Evolutionary conservation across 208 protist species (phyloP), one percentile per base, ranked within the genome.

Genomic region (Trypanosoma lewisi): DNA sequence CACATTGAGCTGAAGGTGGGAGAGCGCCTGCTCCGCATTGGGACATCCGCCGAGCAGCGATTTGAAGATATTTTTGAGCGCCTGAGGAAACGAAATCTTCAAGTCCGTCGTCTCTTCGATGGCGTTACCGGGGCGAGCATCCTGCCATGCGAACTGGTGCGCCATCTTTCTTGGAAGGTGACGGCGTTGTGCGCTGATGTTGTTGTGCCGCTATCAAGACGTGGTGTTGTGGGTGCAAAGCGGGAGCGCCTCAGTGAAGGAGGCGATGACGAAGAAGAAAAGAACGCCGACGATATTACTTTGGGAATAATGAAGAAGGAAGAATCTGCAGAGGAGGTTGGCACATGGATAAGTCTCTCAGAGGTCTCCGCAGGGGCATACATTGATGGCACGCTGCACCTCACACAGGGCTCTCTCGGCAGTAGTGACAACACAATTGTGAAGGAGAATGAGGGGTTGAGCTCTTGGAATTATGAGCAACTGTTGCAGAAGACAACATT

Each of bases 111-210:
- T 45, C 12, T 77, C n/a, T 53, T 87, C 54, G 84, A 91, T 67
- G 12, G 70, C 8, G 63, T 58, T 0, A 82, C 70, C 17, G 84
- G 80, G 4, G 80, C 78, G 2, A 75, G 80, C 12, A 73, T 91
- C 23, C 67, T 87, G 45, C 84, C 84, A 0, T 87, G 78, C 47
- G 80, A 91, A 65, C 37, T 69, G 0, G 63, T 75, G 39, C 44
- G 59, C 6, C 63, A 69, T 42, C 54, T 75, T 8, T 66, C 54
- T 44, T 59, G 69, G 49, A 51, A 45, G 28, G 61, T 77, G 2
- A 16, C 48, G 42, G 33, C 59, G 17, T 27, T 73, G 0, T 73
- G 67, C 25, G 67, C 59, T 4, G 51, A 54, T 47, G 59, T 66
- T 49, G 31, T 51, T 2, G 17, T 31, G 11, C 41, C 53, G 27